These are phyloP conservation scores for Daldinia sp. DNA, from an alignment of 2,329 filamentous ascomycete genomes.

Conservation along the genomic window DNA sequence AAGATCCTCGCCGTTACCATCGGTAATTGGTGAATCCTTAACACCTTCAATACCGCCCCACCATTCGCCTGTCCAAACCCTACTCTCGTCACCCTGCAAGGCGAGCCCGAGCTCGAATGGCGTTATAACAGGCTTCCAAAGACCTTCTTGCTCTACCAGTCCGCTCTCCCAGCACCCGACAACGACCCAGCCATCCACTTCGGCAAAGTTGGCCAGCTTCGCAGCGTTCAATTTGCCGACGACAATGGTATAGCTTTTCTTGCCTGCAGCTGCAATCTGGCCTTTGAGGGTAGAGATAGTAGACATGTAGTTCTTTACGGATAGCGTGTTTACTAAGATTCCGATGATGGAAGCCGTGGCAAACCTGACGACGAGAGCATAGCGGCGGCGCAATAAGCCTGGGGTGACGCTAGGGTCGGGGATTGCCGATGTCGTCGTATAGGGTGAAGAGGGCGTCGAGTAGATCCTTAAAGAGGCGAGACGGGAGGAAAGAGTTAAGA, in stretches of 20 bases:
- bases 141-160: conserved; percentile 86
- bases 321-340: conserved; percentile 94
- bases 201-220: conserved; percentile 95
- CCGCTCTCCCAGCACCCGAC: conserved; percentile 98
- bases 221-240: conserved; percentile 96
- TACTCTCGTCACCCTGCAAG: conserved; percentile 75
- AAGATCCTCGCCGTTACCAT: conserved; percentile 41
- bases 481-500: conserved; percentile 86
- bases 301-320: conserved; percentile 86
- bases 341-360: conserved; percentile 86
- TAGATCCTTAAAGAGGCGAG: conserved; percentile 82
- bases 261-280: conserved; percentile 80
- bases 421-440: conserved; percentile 55
- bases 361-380: conserved; percentile 83
- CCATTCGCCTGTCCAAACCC: conserved; percentile 90
- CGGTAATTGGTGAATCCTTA: conserved; percentile 51
- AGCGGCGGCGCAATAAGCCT: conserved; percentile 78
- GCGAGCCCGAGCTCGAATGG: conserved; percentile 89
- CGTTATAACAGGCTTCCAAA: conserved; percentile 91
- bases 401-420: conserved; percentile 53
- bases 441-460: conserved; percentile 61
- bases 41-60: conserved; percentile 83
- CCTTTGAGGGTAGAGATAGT: conserved; percentile 78
- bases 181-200: conserved; percentile 96
- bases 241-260: conserved; percentile 96